phyloP scores from a whole-genome alignment of 768 basidiomycete species.

The Macrolepiota dolichaula region DNA sequence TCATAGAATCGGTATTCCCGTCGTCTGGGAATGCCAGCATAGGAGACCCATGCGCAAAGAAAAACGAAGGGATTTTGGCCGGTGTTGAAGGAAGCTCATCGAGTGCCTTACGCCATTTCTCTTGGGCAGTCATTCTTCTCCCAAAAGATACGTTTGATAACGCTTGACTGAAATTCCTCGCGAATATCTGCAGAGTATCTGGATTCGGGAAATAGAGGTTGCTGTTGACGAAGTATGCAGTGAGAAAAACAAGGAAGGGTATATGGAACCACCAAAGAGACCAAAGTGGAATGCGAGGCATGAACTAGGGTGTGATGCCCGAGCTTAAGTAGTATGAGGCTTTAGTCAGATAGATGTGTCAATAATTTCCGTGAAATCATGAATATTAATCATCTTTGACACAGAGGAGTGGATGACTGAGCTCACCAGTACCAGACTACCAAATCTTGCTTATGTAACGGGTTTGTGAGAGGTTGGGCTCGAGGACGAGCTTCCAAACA shows the following conservation, averaged over 20 bases:
- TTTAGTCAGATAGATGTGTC: background rate
- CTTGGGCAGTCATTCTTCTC: conserved; percentile 11
- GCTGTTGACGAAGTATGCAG: background rate
- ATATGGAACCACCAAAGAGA: background rate
- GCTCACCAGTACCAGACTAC: too few relatives aligned
- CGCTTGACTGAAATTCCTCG: background rate
- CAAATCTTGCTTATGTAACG: too few relatives aligned
- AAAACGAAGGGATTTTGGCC: conserved; percentile 68
- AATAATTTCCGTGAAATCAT: background rate
- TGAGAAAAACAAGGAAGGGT: background rate
- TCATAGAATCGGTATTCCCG: conserved; percentile 17
- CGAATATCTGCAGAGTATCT: background rate
- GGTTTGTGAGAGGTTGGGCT: too few relatives aligned
- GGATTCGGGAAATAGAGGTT: background rate
- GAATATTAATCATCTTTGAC: too few relatives aligned
- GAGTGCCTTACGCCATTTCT: conserved; percentile 50
- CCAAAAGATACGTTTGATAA: background rate
- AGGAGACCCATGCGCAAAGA: conserved; percentile 71
- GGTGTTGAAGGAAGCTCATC: conserved; percentile 53
- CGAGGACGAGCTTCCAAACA: too few relatives aligned
- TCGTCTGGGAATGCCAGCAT: conserved; percentile 38
- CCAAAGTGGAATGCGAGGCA: background rate
- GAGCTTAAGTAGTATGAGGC: background rate
- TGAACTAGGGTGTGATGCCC: background rate
- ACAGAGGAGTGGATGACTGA: too few relatives aligned